Base-by-base conservation (phyloP, 2,329 filamentous ascomycete genomes). In the Thermothelomyces thermophilus region DNA sequence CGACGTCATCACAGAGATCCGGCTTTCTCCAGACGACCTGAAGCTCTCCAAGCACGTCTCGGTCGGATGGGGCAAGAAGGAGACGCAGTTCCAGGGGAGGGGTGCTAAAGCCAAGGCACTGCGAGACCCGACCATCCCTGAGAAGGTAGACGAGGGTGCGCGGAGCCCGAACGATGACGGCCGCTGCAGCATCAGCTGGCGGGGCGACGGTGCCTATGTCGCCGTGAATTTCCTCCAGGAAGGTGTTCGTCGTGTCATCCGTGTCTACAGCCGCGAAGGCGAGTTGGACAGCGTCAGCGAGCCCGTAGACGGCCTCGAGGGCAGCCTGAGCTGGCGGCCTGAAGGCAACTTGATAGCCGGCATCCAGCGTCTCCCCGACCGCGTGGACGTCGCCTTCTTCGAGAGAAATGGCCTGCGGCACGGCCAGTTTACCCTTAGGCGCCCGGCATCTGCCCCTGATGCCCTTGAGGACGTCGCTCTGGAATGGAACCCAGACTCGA, bases 381-480 rank as follows among this genome's bases (percentile, higher is more conserved):
- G 75, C n/a, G 71, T 87, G 17, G 84, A 95, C 58, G 83, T 97
- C 39, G 83, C 95, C 3, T 98, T 98, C 68, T 98, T 98, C 60
- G 93, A 98, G 70, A 79, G 90, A 46, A 98, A 98, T 61, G 93
- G 93, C n/a, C 75, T 98, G 51, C 81, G 91, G n/a, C 93, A 98
- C 67, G 93, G 93, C 4, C 81, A 96, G 58, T 98, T 97, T 62
- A 82, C 82, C n/a, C 73, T 98, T 16, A 82, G 87, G 41, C 46
- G 52, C 1, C 63, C 63, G 0, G 24, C 24, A 1, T 46, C 49
- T 19, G 30, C 42, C 9, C 47, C 51, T 2, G 57, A 51, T 22
- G 54, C 41, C 14, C 44, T 56, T 2, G 53, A 54, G 1, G 48
- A 56, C 14, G 24, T 59, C 16, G 79, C 75, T 3, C 72, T 98